Base-by-base conservation (phyloP, 225 moss, liverwort and hornwort genomes). In the Polytrichum commune region DNA sequence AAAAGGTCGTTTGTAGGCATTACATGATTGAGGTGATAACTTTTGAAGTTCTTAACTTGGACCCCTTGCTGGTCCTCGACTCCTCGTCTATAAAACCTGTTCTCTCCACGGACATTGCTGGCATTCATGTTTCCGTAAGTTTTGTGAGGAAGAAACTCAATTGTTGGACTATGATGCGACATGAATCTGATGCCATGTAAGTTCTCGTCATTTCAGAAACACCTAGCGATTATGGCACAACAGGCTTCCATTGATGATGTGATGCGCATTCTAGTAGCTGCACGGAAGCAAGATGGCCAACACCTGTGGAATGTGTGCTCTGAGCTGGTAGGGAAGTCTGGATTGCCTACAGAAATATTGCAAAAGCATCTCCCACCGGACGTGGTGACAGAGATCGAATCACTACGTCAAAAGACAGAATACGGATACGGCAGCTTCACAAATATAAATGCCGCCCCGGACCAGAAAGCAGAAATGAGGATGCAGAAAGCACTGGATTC, bases 201-300 rank as follows among this genome's bases (percentile, higher is more conserved):
- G 25, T 26, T 28, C 63, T 10, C 18, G 24, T 26, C 63, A 58
- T 68, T 63, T 72, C 71, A 77, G 77, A 77, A 71, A 24, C 77
- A 77, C 55, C 26, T 77, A 58, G 77, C 77, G 33, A 32, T 55
- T 27, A 65, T 77, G 57, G 77, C 77, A 35, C 71, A 77, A 57
- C 66, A 77, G 65, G 77, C 77, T 8, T 77, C 77, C 27, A 71
- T 77, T 56, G 77, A 77, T 28, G 77, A 77, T 57, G 77, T 77
- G n/a, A 77, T 77, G 77, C 70, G 65, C 32, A 77, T 77, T 7
- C 32, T 77, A 32, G 64, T 77, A n/a, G 77, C 71, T 65, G 70
- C 77, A 64, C 63, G 56, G 30, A 77, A 70, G 71, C 77, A 70
- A 28, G 71, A 77, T 26, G 71, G 71, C 29, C 64, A 25, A 28